Evolutionary conservation across 2,329 filamentous ascomycete genomes (phyloP).

Genomic region (Coniosporium tulheliwenetii): DNA sequence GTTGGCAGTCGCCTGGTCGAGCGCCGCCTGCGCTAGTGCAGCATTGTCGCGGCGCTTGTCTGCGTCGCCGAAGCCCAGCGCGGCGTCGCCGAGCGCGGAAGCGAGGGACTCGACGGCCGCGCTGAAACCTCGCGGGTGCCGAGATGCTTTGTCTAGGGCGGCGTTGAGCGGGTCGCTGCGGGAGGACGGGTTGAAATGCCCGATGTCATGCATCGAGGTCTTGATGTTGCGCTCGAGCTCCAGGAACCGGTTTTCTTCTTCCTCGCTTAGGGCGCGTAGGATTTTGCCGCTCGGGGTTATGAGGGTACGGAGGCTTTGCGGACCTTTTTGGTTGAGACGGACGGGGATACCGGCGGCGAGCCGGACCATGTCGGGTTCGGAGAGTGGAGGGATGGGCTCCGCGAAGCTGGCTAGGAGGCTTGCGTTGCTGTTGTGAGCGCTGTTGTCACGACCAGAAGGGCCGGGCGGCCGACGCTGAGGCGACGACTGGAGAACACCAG

Average conservation of each 20-base stretch:
- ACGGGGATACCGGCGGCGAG: slow-evolving; percentile 41
- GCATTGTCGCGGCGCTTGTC: slow-evolving; percentile 19
- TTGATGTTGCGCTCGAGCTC: slow-evolving; percentile 45
- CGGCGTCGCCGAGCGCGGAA: slow-evolving; percentile 1
- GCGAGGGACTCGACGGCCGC: background rate
- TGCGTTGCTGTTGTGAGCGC: slow-evolving; percentile 5
- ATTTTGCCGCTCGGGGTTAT: slow-evolving; percentile 65
- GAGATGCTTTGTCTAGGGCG: background rate
- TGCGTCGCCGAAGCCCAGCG: background rate
- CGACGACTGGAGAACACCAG: background rate
- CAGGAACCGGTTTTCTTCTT: slow-evolving; percentile 57
- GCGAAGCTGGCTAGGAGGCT: slow-evolving; percentile 3
- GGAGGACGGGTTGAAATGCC: slow-evolving; percentile 11
- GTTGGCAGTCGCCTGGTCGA: slow-evolving; percentile 42
- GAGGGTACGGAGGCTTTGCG: slow-evolving; percentile 40
- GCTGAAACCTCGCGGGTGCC: background rate
- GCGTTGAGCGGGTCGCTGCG: slow-evolving; percentile 1
- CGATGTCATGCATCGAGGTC: no score
- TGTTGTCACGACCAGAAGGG: background rate
- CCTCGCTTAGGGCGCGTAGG: slow-evolving; percentile 51
- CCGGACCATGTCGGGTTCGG: slow-evolving; percentile 24
- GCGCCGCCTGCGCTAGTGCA: slow-evolving; percentile 23
- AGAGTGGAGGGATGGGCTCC: slow-evolving; percentile 16
- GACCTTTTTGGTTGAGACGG: slow-evolving; percentile 24
- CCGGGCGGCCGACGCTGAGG: background rate